Conservation (phyloP, 345 rosid species). For the Tarenaya hassleriana region DNA sequence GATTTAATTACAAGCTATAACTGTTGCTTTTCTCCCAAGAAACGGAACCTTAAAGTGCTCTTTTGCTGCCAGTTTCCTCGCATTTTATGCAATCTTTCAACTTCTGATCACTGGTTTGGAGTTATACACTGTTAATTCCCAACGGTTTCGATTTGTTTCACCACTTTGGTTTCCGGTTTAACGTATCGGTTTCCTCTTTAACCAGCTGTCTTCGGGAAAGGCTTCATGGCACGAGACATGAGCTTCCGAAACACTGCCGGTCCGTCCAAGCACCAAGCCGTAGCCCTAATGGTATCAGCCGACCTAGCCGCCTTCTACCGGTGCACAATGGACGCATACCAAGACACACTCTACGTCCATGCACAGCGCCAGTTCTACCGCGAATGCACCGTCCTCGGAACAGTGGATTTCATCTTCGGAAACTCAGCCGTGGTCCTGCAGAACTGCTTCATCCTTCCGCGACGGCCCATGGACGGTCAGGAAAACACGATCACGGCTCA, state of each 20-base stretch:
- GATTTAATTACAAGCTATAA: conserved; percentile 20
- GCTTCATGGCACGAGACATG: conserved; percentile 62
- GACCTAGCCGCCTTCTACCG: conserved; percentile 61
- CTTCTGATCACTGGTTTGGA: conserved; percentile 29
- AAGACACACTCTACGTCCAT: conserved; percentile 72
- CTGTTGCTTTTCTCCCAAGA: conserved; percentile 44
- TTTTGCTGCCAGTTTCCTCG: too few species aligned
- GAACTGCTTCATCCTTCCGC: conserved; percentile 45
- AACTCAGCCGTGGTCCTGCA: conserved; percentile 55
- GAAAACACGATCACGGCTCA: conserved; percentile 55
- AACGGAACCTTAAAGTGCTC: conserved; percentile 52
- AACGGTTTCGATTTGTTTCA: conserved; percentile 42
- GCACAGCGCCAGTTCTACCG: conserved; percentile 69
- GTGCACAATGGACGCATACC: conserved; percentile 60
- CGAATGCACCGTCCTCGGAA: conserved; percentile 45
- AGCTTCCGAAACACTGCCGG: conserved; percentile 72
- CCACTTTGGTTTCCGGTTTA: conserved; percentile 39
- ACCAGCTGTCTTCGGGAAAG: conserved; percentile 67
- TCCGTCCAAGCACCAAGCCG: conserved; percentile 71
- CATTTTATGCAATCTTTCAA: conserved; percentile 45
- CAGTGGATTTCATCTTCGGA: conserved; percentile 64
- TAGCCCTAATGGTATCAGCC: conserved; percentile 61
- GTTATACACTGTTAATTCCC: not conserved
- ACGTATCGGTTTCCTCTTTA: conserved; percentile 2
- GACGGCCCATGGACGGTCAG: conserved; percentile 43